Base-by-base conservation (phyloP, 2,329 filamentous ascomycete species). In the Aschersonia sp. region DNA sequence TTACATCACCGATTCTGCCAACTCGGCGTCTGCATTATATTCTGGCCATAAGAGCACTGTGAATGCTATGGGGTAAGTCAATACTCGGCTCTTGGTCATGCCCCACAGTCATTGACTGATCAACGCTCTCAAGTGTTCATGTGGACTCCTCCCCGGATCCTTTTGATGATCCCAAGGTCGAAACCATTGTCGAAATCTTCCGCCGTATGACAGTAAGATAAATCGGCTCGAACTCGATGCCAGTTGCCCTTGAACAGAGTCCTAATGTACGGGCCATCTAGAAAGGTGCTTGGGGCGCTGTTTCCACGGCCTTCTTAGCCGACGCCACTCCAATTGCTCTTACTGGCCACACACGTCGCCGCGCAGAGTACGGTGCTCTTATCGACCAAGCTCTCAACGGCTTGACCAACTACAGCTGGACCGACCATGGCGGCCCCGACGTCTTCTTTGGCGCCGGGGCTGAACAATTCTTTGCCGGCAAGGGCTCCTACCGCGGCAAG, bases 1-100 rank as follows among this genome's bases (percentile, higher is more conserved):
- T 45, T 91, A 85, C 72, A 91, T 92, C 60, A 92, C 86, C 40
- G 86, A 92, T 63, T 87, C 82, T 51, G 87, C 87, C 65, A 92
- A 92, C 67, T 88, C 83, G 4, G 86, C 86, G 4, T 86, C 83
- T 43, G 84, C 86, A 12, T 71, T 92, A 20, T 92, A 91, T 68
- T 80, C 77, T 30, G 87, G 87, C 35, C 86, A 92, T 70, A 92
- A 92, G 73, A 84, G 78, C 58, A 84, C 80, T 0, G 85, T 91
- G 54, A 89, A 92, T 58, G 84, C 84, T 31, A 77, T 92, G 65
- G 84, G 83, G 64, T 82, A 56, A 55, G 61, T 29, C 4, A 38
- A 4, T 4, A 7, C 7, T 2, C 35, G 3, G 2, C 35, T 38
- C 35, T 38, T 38, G 35, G 7, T 38, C 3, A 12, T 4, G 12